A percentile compares a stretch with the other conserved stretches of the same genome.
phyloP scores from a whole-genome alignment of 75 land plant genomes.

The Cunninghamia lanceolata region DNA sequence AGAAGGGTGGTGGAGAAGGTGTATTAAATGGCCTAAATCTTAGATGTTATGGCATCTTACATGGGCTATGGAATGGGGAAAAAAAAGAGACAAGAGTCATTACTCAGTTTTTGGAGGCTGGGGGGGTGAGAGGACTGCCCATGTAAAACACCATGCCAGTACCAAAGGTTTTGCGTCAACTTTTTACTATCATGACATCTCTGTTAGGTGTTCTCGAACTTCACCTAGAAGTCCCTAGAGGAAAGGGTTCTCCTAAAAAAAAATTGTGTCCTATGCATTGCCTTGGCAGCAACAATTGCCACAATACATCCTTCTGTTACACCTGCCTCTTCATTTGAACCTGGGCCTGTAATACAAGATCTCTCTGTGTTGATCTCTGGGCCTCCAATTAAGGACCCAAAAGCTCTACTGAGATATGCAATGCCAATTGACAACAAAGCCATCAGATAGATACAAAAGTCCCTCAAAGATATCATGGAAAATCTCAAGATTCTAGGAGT shows the following conservation, averaged over 20 bases:
- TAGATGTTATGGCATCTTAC: no score
- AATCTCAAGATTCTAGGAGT: conserved; percentile 85
- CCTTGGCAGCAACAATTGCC: conserved; percentile 60
- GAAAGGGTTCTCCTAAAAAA: conserved; percentile 29
- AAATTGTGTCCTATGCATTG: conserved; percentile 63
- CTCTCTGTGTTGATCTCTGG: conserved; percentile 80
- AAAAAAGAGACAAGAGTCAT: no score
- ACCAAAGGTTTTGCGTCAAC: neutral
- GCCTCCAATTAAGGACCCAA: conserved; percentile 95
- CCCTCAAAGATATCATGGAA: conserved; percentile 87
- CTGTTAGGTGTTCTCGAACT: conserved; percentile 3
- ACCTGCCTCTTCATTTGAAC: conserved; percentile 34
- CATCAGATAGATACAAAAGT: conserved; percentile 93
- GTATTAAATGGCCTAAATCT: no score
- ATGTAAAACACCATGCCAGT: conserved; percentile 14
- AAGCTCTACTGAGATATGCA: conserved; percentile 86
- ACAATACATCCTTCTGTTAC: conserved; percentile 27
- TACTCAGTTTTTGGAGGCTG: no score
- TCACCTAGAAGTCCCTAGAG: conserved; percentile 6
- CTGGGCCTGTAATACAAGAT: conserved; percentile 50
- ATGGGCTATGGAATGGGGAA: no score
- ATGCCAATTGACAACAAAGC: conserved; percentile 90
- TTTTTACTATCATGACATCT: neutral
- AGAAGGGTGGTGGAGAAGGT: no score
- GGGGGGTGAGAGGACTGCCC: no score